phyloP scores from a whole-genome alignment of 257 asterid genomes.

The Craterostigma plantagineum region DNA sequence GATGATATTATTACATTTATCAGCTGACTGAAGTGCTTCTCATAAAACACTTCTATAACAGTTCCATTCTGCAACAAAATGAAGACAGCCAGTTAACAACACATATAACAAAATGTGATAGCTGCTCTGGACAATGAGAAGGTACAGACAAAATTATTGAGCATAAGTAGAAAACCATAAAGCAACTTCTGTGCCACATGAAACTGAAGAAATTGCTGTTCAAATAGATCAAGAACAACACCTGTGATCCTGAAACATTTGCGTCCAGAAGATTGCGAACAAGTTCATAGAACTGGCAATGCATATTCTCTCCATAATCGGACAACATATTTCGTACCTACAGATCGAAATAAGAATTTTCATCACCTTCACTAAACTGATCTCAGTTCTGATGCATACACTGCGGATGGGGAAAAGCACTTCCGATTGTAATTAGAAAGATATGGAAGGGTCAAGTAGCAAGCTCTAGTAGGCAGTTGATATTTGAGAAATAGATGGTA shows the following conservation, averaged over 20 bases:
- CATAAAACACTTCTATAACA: slow-evolving; percentile 70
- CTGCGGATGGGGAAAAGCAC: too few relatives aligned
- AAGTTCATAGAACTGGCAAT: slow-evolving; percentile 90
- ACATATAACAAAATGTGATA: neutral
- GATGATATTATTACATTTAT: slow-evolving; percentile 66
- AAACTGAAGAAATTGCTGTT: too few relatives aligned
- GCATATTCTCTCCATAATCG: slow-evolving; percentile 94
- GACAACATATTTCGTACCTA: slow-evolving; percentile 85
- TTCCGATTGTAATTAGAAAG: too few relatives aligned
- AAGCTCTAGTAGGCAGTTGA: too few relatives aligned
- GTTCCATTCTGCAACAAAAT: slow-evolving; percentile 64
- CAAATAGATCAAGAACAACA: slow-evolving; percentile 6
- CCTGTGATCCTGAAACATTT: slow-evolving; percentile 65
- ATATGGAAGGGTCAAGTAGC: too few relatives aligned
- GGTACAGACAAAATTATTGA: neutral
- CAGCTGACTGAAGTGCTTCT: slow-evolving; percentile 68
- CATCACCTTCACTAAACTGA: neutral
- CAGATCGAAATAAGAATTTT: slow-evolving; percentile 9
- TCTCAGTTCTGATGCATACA: neutral
- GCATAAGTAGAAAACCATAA: neutral
- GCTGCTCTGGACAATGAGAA: neutral
- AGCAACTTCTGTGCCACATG: neutral
- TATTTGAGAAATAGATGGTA: too few relatives aligned
- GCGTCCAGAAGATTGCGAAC: slow-evolving; percentile 90
- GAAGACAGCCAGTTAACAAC: neutral